phyloP scores from a whole-genome alignment of 495 filamentous ascomycete genomes.

The Viridothelium virens region DNA sequence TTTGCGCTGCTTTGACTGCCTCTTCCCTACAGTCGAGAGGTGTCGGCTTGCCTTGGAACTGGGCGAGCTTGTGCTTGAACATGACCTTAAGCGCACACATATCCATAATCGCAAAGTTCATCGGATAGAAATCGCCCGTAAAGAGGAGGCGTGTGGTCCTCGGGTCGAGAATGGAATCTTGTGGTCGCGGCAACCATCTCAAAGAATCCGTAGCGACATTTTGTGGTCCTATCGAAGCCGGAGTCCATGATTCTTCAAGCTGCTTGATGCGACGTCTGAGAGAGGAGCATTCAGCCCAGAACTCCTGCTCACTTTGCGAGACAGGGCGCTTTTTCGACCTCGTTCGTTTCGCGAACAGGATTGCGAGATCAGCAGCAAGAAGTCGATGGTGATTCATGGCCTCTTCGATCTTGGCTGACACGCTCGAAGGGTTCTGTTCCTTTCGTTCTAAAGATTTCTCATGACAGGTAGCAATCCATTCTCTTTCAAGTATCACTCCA shows the following conservation, averaged over 20 bases:
- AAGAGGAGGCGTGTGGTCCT: constrained; percentile 61
- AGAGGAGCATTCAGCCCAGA: constrained; percentile 51
- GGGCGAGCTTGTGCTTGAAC: constrained; percentile 65
- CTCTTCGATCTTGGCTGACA: constrained; percentile 58
- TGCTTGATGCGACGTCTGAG: constrained; percentile 52
- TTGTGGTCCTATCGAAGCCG: constrained; percentile 16
- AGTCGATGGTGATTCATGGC: constrained; percentile 59
- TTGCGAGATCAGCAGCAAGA: constrained; percentile 71
- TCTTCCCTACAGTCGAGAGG: constrained; percentile 48
- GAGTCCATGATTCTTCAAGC: constrained; percentile 50
- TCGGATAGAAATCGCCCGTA: constrained; percentile 57
- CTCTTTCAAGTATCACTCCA: constrained; percentile 61
- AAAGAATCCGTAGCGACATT: constrained; percentile 37
- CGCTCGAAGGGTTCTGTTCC: constrained; percentile 51
- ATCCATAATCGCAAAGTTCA: constrained; percentile 69
- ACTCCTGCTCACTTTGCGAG: constrained; percentile 48
- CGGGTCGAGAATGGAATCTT: constrained; percentile 64
- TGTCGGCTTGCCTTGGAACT: constrained; percentile 44
- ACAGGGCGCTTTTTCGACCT: constrained; percentile 52
- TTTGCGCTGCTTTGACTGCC: constrained; percentile 62
- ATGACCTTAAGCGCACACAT: constrained; percentile 71
- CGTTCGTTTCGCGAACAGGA: constrained; percentile 60
- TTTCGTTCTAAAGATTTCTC: constrained; percentile 52
- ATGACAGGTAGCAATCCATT: constrained; percentile 68
- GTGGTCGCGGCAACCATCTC: constrained; percentile 14